phyloP scores from a whole-genome alignment of 192 early-diverging fungal species.

The Podila epicladia region DNA sequence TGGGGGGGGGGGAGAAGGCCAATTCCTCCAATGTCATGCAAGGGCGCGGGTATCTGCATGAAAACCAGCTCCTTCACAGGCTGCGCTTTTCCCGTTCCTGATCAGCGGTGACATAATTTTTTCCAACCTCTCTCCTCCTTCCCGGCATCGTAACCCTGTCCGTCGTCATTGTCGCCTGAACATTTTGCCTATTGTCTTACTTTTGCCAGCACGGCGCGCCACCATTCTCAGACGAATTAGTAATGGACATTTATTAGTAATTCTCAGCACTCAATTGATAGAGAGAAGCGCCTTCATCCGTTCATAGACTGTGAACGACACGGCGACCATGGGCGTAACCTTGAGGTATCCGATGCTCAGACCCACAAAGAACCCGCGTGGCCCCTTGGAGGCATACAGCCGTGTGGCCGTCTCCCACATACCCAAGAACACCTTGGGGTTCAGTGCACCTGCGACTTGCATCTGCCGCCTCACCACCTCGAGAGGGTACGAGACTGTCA shows the following conservation, averaged over 20 bases:
- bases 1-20: background rate
- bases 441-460: conserved; percentile 78
- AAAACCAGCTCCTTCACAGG: background rate
- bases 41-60: background rate
- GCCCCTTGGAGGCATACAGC: conserved; percentile 74
- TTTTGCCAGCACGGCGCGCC: too few species aligned
- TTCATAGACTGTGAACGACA: conserved; percentile 90
- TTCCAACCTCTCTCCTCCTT: background rate
- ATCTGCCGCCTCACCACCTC: conserved; percentile 90
- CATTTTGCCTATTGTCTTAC: too few species aligned
- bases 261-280: conserved; percentile 43
- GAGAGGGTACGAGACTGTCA: conserved; percentile 91
- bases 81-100: too few species aligned
- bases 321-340: conserved; percentile 92
- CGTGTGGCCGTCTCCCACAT: conserved; percentile 65
- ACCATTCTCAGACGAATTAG: too few species aligned
- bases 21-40: background rate
- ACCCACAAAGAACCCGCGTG: conserved; percentile 94
- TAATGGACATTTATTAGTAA: background rate
- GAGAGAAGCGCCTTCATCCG: conserved; percentile 69
- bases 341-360: conserved; percentile 97
- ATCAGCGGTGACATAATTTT: background rate
- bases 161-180: too few species aligned
- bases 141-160: too few species aligned
- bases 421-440: conserved; percentile 63